phyloP scores from a whole-genome alignment of 2,329 filamentous ascomycete genomes.

The Penicillium concentricum region DNA sequence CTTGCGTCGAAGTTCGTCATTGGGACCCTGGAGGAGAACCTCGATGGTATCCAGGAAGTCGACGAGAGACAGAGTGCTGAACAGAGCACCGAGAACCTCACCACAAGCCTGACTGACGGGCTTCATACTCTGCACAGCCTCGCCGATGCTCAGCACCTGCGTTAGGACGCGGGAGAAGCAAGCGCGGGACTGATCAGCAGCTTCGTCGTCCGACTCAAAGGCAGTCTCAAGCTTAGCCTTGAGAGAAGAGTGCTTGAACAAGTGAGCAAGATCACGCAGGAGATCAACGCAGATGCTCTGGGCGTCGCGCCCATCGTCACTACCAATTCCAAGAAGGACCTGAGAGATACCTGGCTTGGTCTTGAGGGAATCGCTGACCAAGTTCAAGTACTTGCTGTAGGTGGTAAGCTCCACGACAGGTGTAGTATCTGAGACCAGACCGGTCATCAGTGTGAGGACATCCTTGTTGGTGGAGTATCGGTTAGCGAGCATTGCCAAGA shows the following conservation, averaged over 20 bases:
- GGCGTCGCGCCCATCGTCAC: conserved; percentile 48
- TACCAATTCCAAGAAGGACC: conserved; percentile 64
- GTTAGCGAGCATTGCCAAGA: conserved; percentile 87
- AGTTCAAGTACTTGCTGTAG: conserved; percentile 71
- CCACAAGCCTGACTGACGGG: conserved; percentile 50
- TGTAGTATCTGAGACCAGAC: conserved; percentile 70
- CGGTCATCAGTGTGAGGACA: conserved; percentile 71
- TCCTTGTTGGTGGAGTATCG: conserved; percentile 76
- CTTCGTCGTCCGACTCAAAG: conserved; percentile 41
- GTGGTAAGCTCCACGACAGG: conserved; percentile 73
- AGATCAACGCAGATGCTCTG: conserved; percentile 44
- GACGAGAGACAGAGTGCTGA: conserved; percentile 78
- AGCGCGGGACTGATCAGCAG: conserved; percentile 65
- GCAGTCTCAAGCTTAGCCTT: conserved; percentile 40
- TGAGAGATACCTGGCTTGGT: conserved; percentile 72
- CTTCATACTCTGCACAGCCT: conserved; percentile 44
- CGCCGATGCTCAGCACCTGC: conserved; percentile 64
- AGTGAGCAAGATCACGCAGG: conserved; percentile 41
- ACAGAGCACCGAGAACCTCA: conserved; percentile 72
- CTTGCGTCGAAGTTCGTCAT: conserved; percentile 73
- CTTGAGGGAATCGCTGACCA: conserved; percentile 73
- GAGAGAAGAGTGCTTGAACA: conserved; percentile 43
- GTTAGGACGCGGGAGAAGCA: conserved; percentile 69
- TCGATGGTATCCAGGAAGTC: conserved; percentile 90
- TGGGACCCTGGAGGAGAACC: conserved; percentile 71